Base-by-base conservation (phyloP, 345 rosid genomes). In the Laguncularia racemosa region DNA sequence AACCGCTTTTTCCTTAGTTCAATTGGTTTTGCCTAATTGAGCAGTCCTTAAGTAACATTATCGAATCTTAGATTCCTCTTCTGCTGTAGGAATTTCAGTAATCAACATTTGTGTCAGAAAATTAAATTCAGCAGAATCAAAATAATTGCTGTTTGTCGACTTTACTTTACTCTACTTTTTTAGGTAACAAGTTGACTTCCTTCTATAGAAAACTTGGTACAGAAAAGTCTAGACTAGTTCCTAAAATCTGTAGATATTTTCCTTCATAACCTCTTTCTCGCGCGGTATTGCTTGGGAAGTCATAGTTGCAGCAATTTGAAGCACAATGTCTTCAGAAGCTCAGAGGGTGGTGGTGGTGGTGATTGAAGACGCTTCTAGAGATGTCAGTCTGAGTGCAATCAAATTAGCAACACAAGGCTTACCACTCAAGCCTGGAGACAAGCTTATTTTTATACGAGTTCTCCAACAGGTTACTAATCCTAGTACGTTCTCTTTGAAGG, bases 391-490 rank as follows among this genome's bases (percentile, higher is more conserved):
- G 44, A 68, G 70, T 21, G 68, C 78, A 49, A 56, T 74, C 47
- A 12, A 18, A 56, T 54, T 62, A 57, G 66, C 72, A 47, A 57
- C 71, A 38, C 43, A 61, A 6, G 67, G 64, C 67, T 68, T 74
- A 44, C 64, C 71, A 33, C 78, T 74, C 57, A 70, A 82, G 66
- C 70, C 80, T 14, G 77, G 82, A 38, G 82, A 79, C 59, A 71
- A 62, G 44, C 61, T 82, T n/a, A 48, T 65, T 33, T 63, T 82
- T n/a, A 51, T 74, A 2, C 78, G 71, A 53, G 66, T 78, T 61
- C 72, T 85, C 63, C 85, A 72, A 71, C 88, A 80, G 81, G 72
- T 82, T 79, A 74, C 57, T 78, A 85, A 65, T 62, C 91, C 88
- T 60, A 80, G 81, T 74, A 80, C 56, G 84, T 80, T 81, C 49